These are phyloP conservation scores for Scedosporium dehoogii DNA, from an alignment of 2,329 filamentous ascomycete species.

Conservation along the genomic window DNA sequence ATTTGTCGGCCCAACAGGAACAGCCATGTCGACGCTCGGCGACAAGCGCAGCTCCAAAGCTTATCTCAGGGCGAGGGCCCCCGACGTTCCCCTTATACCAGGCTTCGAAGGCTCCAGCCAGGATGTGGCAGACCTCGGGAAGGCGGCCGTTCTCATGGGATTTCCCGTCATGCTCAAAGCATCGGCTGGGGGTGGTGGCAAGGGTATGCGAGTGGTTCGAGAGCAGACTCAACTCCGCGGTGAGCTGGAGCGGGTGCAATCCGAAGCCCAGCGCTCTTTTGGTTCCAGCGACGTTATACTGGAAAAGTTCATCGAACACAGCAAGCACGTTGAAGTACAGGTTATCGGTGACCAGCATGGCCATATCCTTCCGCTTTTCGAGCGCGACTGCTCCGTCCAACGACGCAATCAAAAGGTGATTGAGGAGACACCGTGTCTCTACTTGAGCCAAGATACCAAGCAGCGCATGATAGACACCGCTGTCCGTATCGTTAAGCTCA, in stretches of 20 bases:
- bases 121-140: background rate
- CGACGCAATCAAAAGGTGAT: conserved; percentile 36
- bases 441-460: background rate
- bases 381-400: conserved; percentile 36
- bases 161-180: conserved; percentile 2
- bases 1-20: too few species aligned
- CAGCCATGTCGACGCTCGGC: too few species aligned
- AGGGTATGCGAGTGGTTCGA: background rate
- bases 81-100: too few species aligned
- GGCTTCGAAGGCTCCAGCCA: too few species aligned
- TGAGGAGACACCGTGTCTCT: conserved; percentile 24
- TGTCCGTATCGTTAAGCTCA: background rate
- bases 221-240: background rate
- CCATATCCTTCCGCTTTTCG: conserved; percentile 24
- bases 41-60: too few species aligned
- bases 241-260: conserved; percentile 15
- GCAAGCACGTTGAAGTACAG: conserved; percentile 35
- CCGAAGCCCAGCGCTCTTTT: conserved; percentile 25
- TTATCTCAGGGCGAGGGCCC: too few species aligned
- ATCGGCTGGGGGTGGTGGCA: background rate
- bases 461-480: background rate
- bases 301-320: conserved; percentile 25
- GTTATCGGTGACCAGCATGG: conserved; percentile 31
- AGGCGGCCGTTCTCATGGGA: background rate
- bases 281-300: conserved; percentile 24